These are phyloP conservation scores for Misopates orontium DNA, from an alignment of 257 asterid genomes.

Conservation along the genomic window DNA sequence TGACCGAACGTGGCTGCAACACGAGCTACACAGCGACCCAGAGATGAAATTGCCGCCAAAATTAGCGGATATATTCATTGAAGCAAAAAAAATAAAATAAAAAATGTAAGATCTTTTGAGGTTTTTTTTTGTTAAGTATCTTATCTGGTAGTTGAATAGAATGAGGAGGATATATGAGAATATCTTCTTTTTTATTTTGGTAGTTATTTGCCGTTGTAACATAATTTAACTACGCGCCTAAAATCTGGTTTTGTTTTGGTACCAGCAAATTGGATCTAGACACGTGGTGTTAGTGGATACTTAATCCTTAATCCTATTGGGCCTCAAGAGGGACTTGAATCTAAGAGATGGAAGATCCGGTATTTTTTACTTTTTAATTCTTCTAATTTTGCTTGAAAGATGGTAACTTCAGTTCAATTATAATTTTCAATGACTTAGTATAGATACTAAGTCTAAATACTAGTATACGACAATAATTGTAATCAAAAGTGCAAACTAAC, in stretches of 20 bases:
- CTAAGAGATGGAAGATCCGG: too few relatives aligned
- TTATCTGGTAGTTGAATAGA: slow-evolving; percentile 34
- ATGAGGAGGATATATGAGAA: slow-evolving; percentile 14
- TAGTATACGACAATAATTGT: too few relatives aligned
- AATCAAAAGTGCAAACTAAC: too few relatives aligned
- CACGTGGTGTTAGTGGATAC: slow-evolving; percentile 22
- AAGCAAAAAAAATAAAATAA: slow-evolving; percentile 19
- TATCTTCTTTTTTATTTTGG: slow-evolving; percentile 2
- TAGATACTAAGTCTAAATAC: too few relatives aligned
- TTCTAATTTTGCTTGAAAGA: too few relatives aligned
- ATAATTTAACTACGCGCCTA: slow-evolving; percentile 19
- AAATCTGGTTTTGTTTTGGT: slow-evolving; percentile 15
- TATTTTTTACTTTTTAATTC: too few relatives aligned
- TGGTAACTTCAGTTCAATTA: too few relatives aligned
- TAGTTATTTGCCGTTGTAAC: slow-evolving; percentile 35
- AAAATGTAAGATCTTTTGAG: slow-evolving; percentile 7
- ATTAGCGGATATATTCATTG: slow-evolving; percentile 63
- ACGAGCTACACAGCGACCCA: slow-evolving; percentile 46
- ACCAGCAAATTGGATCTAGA: not conserved
- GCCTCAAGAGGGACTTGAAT: too few relatives aligned
- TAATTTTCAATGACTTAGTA: too few relatives aligned
- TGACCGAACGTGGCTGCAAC: slow-evolving; percentile 41
- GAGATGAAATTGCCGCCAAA: slow-evolving; percentile 57
- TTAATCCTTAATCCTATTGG: slow-evolving; percentile 8
- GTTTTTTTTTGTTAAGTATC: slow-evolving; percentile 28